Base-by-base conservation (phyloP, 345 rosid genomes). In the Adansonia digitata region DNA sequence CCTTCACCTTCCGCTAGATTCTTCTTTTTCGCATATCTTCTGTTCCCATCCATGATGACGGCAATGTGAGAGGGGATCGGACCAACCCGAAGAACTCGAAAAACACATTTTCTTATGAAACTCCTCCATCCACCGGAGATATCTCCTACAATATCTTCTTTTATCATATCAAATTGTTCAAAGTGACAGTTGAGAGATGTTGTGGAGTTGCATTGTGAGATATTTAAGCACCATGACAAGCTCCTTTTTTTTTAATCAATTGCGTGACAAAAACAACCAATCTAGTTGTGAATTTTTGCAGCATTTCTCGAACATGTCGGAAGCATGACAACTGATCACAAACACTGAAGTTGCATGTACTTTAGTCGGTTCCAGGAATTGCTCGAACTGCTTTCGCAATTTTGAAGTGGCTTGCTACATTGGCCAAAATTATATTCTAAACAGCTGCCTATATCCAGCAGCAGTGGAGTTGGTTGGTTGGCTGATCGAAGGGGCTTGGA, bases 31-130 rank as follows among this genome's bases (percentile, higher is more conserved):
- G 70, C 77, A 22, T 48, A 60, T 46, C 56, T 46, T 45, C 48
- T 53, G 53, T 72, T 72, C 2, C 75, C 75, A 3, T 74, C 45
- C 69, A 61, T 43, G 7, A 46, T 74, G 20, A 61, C 0, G 7
- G 70, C 77, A 2, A 60, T 24, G 24, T 74, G 60, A 35, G 40
- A 17, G 0, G 77, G 70, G 17, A 74, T 61, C 12, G 60, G 59
- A 43, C 77, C 69, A 0, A 74, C 70, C 31, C 20, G 55, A 10
- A 70, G 11, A 7, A 49, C 31, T 18, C 27, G 45, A 52, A 70
- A 34, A 3, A 49, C 4, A 17, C 8, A 18, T 70, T 48, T 48
- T 34, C 57, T 29, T 6, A 70, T 4, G 17, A 67, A 43, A 43
- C 53, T 67, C 8, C 1, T 70, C 57, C 59, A 52, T 11, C 29